Conservation (phyloP, 2,329 filamentous ascomycete genomes). For the Dactylonectria estremocensis region DNA sequence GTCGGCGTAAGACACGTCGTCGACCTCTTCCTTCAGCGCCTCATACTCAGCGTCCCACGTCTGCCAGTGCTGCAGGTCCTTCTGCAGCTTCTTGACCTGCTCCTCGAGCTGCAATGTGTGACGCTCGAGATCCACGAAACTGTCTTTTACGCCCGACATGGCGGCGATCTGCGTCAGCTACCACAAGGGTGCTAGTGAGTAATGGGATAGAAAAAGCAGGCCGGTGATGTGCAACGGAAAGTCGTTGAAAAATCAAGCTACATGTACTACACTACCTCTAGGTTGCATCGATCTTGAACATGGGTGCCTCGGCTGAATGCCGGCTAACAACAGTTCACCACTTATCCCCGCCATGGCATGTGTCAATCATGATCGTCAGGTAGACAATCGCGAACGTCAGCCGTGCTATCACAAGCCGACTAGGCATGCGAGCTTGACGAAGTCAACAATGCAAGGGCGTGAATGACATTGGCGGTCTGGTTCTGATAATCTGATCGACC, state of each 20-base stretch:
- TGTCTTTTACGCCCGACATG: slow-evolving; percentile 63
- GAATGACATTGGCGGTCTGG: slow-evolving; percentile 22
- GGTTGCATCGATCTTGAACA: neutral
- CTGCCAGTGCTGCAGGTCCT: slow-evolving; percentile 89
- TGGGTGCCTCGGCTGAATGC: slow-evolving; percentile 40
- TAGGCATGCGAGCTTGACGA: neutral
- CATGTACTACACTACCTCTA: neutral
- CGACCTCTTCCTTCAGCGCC: slow-evolving; percentile 86
- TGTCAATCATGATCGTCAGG: neutral
- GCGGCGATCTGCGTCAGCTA: slow-evolving; percentile 34
- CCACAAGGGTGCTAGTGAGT: slow-evolving; percentile 20
- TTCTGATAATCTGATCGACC: neutral
- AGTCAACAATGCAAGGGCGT: slow-evolving; percentile 18
- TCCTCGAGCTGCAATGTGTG: slow-evolving; percentile 83
- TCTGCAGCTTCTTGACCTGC: slow-evolving; percentile 78
- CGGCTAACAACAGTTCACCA: slow-evolving; percentile 42
- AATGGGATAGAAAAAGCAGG: slow-evolving; percentile 31
- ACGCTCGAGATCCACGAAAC: slow-evolving; percentile 79
- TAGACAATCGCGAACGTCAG: neutral
- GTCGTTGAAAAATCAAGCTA: slow-evolving; percentile 19
- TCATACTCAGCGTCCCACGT: slow-evolving; percentile 95
- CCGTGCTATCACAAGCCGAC: neutral
- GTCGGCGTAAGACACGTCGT: slow-evolving; percentile 65
- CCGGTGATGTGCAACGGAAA: slow-evolving; percentile 23
- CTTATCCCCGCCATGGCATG: neutral